Evolutionary conservation across 331 rosid genomes (phyloP).

Genomic region (Phaseolus coccineus): DNA sequence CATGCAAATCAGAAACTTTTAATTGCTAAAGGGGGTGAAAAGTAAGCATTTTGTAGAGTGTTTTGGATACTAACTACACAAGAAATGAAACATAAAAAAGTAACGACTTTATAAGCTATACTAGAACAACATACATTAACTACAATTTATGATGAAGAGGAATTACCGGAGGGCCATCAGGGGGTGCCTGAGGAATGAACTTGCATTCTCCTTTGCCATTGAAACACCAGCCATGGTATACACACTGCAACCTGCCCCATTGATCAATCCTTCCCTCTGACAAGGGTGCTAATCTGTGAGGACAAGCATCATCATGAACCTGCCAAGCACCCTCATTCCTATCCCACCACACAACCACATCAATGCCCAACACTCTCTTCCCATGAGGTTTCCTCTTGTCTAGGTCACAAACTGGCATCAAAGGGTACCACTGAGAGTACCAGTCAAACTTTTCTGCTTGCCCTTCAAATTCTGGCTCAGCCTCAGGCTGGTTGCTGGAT

Average conservation of each 20-base stretch:
- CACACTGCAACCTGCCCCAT: conserved; percentile 95
- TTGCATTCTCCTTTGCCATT: conserved; percentile 87
- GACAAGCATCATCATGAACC: conserved; percentile 89
- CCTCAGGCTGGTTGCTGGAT: conserved; percentile 48
- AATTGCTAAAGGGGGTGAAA: background rate
- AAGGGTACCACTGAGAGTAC: conserved; percentile 90
- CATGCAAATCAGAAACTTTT: too few relatives aligned
- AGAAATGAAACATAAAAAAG: conserved; percentile 2
- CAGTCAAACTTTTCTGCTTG: conserved; percentile 69
- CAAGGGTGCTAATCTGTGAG: conserved; percentile 88
- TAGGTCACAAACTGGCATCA: conserved; percentile 89
- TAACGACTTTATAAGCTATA: conserved; percentile 10
- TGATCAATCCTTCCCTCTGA: conserved; percentile 96
- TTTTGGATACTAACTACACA: background rate
- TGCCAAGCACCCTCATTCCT: conserved; percentile 79
- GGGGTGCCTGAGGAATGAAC: conserved; percentile 87
- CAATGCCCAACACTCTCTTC: conserved; percentile 79
- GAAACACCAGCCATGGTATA: conserved; percentile 97
- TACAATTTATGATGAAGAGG: background rate
- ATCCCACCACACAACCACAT: conserved; percentile 98
- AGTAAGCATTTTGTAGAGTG: background rate
- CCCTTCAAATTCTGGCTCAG: conserved; percentile 46
- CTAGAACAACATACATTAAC: background rate
- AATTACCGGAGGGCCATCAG: conserved; percentile 82
- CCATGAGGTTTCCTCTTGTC: conserved; percentile 86